Conservation (phyloP, 768 basidiomycete genomes). For the Termitomyces sp. region DNA sequence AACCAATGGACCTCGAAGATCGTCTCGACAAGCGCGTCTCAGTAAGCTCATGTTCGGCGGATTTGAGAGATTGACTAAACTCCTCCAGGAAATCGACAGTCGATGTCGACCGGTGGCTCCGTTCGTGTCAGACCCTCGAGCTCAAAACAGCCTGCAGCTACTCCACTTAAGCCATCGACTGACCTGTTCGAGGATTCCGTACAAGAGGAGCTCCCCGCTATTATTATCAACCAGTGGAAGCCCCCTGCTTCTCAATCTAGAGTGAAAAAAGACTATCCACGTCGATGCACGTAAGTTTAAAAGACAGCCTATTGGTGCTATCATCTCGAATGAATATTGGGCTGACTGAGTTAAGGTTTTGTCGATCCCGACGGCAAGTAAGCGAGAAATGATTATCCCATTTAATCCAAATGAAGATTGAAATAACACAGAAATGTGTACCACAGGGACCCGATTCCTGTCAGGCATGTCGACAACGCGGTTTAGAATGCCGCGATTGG, state of each 20-base stretch:
- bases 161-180: neutral
- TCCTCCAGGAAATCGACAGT: neutral
- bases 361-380: neutral
- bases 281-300: constrained; percentile 3
- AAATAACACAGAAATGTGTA: neutral
- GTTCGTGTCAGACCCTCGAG: neutral
- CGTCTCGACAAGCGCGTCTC: neutral
- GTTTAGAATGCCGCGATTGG: neutral
- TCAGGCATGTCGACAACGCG: neutral
- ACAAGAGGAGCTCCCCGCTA: neutral
- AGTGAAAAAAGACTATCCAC: neutral
- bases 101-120: neutral
- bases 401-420: neutral
- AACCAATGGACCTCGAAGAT: neutral
- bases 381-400: neutral
- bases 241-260: neutral
- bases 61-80: neutral
- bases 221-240: neutral
- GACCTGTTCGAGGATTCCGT: neutral
- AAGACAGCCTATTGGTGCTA: neutral
- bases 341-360: neutral
- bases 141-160: neutral
- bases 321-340: neutral
- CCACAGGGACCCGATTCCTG: neutral
- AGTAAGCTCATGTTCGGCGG: neutral